Base-by-base conservation (phyloP, 2,329 filamentous ascomycete species). In the Decorospora gaudefroyi region DNA sequence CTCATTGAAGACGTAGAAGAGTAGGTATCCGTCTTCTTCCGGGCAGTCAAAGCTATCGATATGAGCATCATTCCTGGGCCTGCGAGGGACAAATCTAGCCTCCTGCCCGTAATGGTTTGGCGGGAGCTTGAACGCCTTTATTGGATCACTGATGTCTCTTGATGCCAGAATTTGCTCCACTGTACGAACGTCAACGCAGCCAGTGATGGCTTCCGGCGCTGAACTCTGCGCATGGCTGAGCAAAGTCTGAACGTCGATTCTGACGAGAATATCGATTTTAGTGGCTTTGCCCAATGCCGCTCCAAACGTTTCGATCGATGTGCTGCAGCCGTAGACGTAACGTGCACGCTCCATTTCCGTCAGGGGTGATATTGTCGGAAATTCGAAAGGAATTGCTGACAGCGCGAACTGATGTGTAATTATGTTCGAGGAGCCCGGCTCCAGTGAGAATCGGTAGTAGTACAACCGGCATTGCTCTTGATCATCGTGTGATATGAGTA, bases 1-100 rank as follows among this genome's bases (percentile, higher is more conserved):
- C 55, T 88, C 85, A 50, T 88, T 82, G 49, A 88, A 88, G 1
- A 85, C 83, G 52, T 86, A 88, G 31, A 81, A 84, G 4, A 88
- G 69, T 0, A 88, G 70, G 68, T 78, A 88, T 0, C 86, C 85
- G 51, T 85, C 82, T 53, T 88, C 84, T 61, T 88, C 86, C 2
- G 36, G 26, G 7, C 44, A 34, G 11, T 32, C 41, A 1, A 28
- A 46, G 5, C 44, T 42, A 6, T 38, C 29, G 3, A 19, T 22
- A 27, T 30, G 29, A 9, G 21, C 43, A 16, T 33, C 28, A 8
- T 37, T 29, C 5, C 37, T 68, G 17, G 38, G 15, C 23, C 33
- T 28, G 11, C 57, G 49, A 3, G 83, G 71, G 4, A 88, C 77
- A 48, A 88, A 88, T 1, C 81, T 77, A 1, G 84, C 79, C 64